Conservation (phyloP, 192 early-diverging fungal species). For the Polychytrium aggregatum region DNA sequence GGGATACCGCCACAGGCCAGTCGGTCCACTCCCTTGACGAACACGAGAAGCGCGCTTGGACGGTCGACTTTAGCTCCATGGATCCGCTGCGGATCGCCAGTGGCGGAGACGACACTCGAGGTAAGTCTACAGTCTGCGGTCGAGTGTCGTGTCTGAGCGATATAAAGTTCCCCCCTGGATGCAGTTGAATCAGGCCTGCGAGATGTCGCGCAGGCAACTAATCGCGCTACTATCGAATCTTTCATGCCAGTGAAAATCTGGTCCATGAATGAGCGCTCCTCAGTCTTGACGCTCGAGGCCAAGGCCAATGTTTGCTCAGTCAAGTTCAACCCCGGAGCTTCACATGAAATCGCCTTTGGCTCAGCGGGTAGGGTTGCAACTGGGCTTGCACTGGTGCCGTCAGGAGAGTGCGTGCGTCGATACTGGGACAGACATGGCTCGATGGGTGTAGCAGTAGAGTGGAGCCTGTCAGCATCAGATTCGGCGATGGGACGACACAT, state of each 20-base stretch:
- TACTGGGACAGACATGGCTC: no score
- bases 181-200: no score
- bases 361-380: conserved; percentile 64
- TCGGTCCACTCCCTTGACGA: conserved; percentile 62
- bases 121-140: no score
- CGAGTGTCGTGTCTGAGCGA: no score
- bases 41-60: conserved; percentile 89
- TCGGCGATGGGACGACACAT: no score
- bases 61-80: conserved; percentile 68
- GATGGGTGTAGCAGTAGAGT: no score
- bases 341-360: conserved; percentile 73
- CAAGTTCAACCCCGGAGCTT: conserved; percentile 72
- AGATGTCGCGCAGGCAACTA: no score
- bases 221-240: no score
- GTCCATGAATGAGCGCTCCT: conserved; percentile 60
- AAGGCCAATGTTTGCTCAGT: conserved; percentile 89
- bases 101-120: conserved; percentile 84
- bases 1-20: conserved; percentile 67
- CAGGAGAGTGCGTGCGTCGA: no score
- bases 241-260: conserved; percentile 90
- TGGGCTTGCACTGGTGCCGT: no score
- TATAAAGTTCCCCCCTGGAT: not conserved
- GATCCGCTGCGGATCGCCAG: conserved; percentile 74
- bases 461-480: no score
- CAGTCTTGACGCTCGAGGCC: conserved; percentile 71